A percentile compares a stretch with the other conserved stretches of the same genome.
Conservation (phyloP, 1,139 yeast genomes). For the Kluyveromyces marxianus region DNA sequence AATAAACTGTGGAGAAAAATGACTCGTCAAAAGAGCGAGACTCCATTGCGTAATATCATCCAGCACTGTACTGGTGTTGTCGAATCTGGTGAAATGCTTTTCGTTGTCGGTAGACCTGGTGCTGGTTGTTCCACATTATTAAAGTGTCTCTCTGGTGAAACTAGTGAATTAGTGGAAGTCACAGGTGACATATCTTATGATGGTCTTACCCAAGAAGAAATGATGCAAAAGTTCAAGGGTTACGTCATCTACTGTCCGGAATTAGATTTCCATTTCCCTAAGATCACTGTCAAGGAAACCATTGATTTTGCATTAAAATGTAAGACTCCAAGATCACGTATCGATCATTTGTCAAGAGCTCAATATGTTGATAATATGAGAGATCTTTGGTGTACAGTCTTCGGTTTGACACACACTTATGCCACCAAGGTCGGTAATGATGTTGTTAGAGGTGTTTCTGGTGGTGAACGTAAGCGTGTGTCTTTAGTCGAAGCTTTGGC, state of each 20-base stretch:
- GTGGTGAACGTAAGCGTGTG: slow-evolving; percentile 60
- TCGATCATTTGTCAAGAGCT: slow-evolving; percentile 41
- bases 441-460: slow-evolving; percentile 55
- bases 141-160: slow-evolving; percentile 49
- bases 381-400: slow-evolving; percentile 47
- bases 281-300: slow-evolving; percentile 56
- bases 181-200: slow-evolving; percentile 43
- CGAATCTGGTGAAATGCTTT: slow-evolving; percentile 54
- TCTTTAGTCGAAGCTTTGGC: slow-evolving; percentile 58
- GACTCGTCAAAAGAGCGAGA: slow-evolving; percentile 30
- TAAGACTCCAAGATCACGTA: slow-evolving; percentile 50
- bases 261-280: slow-evolving; percentile 56
- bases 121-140: slow-evolving; percentile 58
- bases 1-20: slow-evolving; percentile 13
- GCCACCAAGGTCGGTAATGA: slow-evolving; percentile 55
- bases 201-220: slow-evolving; percentile 43
- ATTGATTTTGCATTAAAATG: slow-evolving; percentile 52
- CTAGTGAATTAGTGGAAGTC: slow-evolving; percentile 35
- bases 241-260: slow-evolving; percentile 57
- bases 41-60: slow-evolving; percentile 41
- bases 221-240: slow-evolving; percentile 42
- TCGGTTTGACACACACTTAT: slow-evolving; percentile 51
- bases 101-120: slow-evolving; percentile 61
- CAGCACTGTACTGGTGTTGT: slow-evolving; percentile 40
- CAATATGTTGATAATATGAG: slow-evolving; percentile 43